Evolutionary conservation across 116 monocot species (phyloP).

Genomic region (Iris pallida): DNA sequence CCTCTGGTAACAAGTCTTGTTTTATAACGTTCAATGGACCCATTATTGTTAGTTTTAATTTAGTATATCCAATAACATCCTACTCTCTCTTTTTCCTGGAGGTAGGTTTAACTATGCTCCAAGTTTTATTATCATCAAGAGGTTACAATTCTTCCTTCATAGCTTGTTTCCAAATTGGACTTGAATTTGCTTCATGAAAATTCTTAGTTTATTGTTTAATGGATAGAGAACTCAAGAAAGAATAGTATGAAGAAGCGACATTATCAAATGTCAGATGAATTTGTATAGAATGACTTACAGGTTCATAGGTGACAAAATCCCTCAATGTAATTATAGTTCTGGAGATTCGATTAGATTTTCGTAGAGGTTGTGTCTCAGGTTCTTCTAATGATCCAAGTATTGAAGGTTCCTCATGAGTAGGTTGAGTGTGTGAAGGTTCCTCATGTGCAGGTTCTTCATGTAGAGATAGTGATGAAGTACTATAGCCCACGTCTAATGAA

Average conservation of each 20-base stretch:
- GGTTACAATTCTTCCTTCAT: constrained; percentile 8
- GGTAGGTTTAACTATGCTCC: not conserved
- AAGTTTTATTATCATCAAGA: constrained; percentile 12
- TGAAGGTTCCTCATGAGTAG: not conserved
- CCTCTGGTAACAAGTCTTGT: not conserved
- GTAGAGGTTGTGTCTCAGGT: not conserved
- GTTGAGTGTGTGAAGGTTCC: no score
- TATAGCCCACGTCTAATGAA: no score
- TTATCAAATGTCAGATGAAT: constrained; percentile 11
- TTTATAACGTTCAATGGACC: not conserved
- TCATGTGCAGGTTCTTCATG: no score
- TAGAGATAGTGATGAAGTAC: no score
- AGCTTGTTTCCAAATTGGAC: constrained; percentile 3
- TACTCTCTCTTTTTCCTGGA: not conserved
- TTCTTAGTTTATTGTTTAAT: constrained; percentile 3
- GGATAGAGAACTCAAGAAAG: constrained; percentile 6
- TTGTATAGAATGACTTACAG: not conserved
- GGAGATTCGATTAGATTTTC: not conserved
- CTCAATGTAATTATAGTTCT: not conserved
- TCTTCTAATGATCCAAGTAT: not conserved
- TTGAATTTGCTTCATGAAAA: constrained; percentile 1
- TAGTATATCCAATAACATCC: constrained; percentile 9
- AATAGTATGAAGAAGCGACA: not conserved
- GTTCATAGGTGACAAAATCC: constrained; percentile 2
- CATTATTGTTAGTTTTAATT: constrained; percentile 7